phyloP scores from a whole-genome alignment of 305 asterid species.

The Fraxinus baroniana region DNA sequence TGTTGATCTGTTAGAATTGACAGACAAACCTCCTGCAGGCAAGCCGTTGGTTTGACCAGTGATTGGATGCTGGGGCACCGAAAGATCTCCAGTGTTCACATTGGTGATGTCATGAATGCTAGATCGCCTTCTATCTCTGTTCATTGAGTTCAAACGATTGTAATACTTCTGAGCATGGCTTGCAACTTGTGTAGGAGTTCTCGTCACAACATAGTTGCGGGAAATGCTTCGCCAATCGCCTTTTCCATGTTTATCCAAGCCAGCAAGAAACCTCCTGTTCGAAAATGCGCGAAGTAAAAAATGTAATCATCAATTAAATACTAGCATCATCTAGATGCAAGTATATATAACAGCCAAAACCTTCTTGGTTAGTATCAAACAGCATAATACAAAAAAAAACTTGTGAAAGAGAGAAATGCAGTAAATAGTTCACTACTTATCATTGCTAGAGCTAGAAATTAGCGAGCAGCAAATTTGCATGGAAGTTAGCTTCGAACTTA shows the following conservation, averaged over 20 bases:
- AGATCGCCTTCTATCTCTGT: conserved; percentile 78
- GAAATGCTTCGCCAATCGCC: conserved; percentile 95
- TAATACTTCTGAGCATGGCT: conserved; percentile 92
- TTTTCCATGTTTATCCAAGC: conserved; percentile 76
- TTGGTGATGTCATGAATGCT: conserved; percentile 90
- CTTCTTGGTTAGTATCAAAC: not conserved
- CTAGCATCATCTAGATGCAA: not conserved
- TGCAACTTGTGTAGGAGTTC: conserved; percentile 92
- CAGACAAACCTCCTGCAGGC: conserved; percentile 35
- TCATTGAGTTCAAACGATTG: conserved; percentile 81
- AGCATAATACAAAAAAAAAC: not conserved
- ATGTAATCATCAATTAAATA: not conserved
- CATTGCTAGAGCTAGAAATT: not conserved
- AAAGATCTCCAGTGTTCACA: conserved; percentile 54
- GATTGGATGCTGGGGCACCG: conserved; percentile 72
- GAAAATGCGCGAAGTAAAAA: not conserved
- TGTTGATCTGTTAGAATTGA: conserved; percentile 45
- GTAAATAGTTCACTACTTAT: not conserved
- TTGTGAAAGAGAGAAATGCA: not conserved
- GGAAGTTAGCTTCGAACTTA: not conserved
- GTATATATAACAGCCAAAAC: not conserved
- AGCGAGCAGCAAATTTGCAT: not conserved
- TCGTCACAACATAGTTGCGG: conserved; percentile 73
- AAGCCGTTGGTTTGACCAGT: conserved; percentile 68
- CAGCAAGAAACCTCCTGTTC: conserved; percentile 72